phyloP scores from a whole-genome alignment of 2,329 filamentous ascomycete genomes.

The Alternaria gansuensis region DNA sequence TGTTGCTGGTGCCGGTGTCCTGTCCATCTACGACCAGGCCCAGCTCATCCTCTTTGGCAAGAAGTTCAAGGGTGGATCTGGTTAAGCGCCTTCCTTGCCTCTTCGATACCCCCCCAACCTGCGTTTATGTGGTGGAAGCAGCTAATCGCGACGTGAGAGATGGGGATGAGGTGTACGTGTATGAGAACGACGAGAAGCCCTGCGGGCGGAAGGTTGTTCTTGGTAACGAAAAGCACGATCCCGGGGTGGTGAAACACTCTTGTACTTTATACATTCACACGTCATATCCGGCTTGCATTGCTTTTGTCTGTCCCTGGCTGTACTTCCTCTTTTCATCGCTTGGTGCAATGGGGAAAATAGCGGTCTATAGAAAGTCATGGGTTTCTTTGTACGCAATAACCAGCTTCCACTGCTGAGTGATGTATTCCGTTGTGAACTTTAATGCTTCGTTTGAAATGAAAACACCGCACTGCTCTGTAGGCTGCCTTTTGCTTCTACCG shows the following conservation, averaged over 20 bases:
- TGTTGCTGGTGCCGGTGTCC: conserved; percentile 99
- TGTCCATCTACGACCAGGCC: conserved; percentile 99
- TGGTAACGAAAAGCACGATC: conserved; percentile 54
- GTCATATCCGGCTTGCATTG: conserved; percentile 53
- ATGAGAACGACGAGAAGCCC: conserved; percentile 52
- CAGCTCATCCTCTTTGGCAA: conserved; percentile 99
- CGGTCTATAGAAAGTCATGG: conserved; percentile 51
- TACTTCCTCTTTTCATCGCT: conserved; percentile 48
- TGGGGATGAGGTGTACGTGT: conserved; percentile 43
- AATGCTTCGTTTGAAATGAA: not conserved
- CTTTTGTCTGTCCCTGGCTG: conserved; percentile 49
- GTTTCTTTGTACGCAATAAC: conserved; percentile 38
- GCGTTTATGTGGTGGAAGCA: conserved; percentile 50
- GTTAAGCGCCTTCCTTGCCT: conserved; percentile 52
- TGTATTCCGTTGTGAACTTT: not conserved
- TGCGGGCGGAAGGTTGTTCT: conserved; percentile 55
- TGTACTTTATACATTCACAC: conserved; percentile 57
- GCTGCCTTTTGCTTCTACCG: not conserved
- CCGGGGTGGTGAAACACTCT: conserved; percentile 50
- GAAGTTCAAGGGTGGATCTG: conserved; percentile 81
- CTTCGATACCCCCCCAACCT: conserved; percentile 48
- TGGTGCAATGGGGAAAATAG: conserved; percentile 51
- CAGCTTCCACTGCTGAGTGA: conserved; percentile 12
- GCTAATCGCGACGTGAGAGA: conserved; percentile 45
- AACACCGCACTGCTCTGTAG: not conserved